Conservation (phyloP, 2,329 filamentous ascomycete genomes). For the Xylariales sp. region DNA sequence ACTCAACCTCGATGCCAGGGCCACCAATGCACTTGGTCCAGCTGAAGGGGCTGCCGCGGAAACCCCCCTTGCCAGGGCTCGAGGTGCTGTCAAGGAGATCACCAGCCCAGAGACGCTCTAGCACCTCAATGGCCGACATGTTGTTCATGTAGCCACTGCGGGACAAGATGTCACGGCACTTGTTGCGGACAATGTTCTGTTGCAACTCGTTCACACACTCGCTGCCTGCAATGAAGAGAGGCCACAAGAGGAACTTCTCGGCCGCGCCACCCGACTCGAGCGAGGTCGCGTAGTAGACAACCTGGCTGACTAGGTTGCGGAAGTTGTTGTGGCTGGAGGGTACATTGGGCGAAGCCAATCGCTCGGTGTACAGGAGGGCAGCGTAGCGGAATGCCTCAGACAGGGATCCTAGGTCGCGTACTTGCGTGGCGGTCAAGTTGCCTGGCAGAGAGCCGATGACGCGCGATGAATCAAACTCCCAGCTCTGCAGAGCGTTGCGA, state of each 20-base stretch:
- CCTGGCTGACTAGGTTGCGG: constrained; percentile 76
- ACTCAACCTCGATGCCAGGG: constrained; percentile 54
- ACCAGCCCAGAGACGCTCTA: constrained; percentile 78
- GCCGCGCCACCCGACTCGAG: constrained; percentile 68
- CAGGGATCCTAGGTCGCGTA: constrained; percentile 73
- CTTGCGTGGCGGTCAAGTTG: constrained; percentile 53
- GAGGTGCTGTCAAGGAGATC: constrained; percentile 37
- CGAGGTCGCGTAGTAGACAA: constrained; percentile 77
- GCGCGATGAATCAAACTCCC: constrained; percentile 65
- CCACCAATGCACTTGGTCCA: constrained; percentile 56
- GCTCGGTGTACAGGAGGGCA: constrained; percentile 84
- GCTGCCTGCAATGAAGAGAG: constrained; percentile 83
- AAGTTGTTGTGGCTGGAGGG: constrained; percentile 73
- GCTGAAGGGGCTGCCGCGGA: constrained; percentile 47
- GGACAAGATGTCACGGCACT: constrained; percentile 81
- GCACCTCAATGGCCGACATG: constrained; percentile 74
- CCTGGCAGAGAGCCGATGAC: constrained; percentile 47
- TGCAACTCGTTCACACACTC: constrained; percentile 82
- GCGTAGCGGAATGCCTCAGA: constrained; percentile 89
- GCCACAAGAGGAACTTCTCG: constrained; percentile 91
- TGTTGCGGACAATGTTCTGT: constrained; percentile 71
- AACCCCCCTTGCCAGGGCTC: constrained; percentile 29
- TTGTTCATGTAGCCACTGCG: constrained; percentile 95
- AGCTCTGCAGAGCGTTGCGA: constrained; percentile 70
- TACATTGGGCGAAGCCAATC: constrained; percentile 71